phyloP scores from a whole-genome alignment of 768 basidiomycete genomes.

The Mycena polygramma region DNA sequence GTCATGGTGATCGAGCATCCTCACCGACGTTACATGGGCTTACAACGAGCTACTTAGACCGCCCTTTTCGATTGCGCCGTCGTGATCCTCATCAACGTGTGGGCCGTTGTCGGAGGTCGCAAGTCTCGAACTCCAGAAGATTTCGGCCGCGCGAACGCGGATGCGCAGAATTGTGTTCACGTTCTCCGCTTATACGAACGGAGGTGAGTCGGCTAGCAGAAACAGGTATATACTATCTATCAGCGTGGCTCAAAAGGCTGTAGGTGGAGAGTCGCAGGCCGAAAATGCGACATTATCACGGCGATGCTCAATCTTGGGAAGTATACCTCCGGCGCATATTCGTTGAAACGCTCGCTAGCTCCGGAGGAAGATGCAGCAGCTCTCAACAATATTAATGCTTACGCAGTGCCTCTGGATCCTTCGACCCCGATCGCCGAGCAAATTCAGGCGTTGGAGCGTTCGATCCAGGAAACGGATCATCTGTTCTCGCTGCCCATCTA shows the following conservation, averaged over 20 bases:
- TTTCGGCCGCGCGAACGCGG: slow-evolving; percentile 48
- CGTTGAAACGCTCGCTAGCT: slow-evolving; percentile 16
- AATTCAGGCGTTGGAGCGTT: slow-evolving; percentile 12
- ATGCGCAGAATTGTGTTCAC: slow-evolving; percentile 55
- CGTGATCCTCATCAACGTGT: slow-evolving; percentile 58
- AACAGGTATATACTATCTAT: not conserved
- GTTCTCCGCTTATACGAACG: slow-evolving; percentile 34
- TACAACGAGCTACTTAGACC: slow-evolving; percentile 26
- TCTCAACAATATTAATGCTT: too few species aligned
- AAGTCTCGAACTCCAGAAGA: slow-evolving; percentile 38
- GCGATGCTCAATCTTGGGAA: slow-evolving; percentile 27
- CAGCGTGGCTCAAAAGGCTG: not conserved
- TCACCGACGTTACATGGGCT: too few species aligned
- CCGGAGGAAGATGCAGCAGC: not conserved
- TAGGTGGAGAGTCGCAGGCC: slow-evolving; percentile 30
- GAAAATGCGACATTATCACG: slow-evolving; percentile 27
- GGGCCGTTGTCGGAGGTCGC: slow-evolving; percentile 49
- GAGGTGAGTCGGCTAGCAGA: slow-evolving; percentile 3
- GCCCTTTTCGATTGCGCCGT: slow-evolving; percentile 53
- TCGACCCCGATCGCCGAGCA: not conserved
- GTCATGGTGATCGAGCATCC: slow-evolving; percentile 9
- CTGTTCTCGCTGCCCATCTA: slow-evolving; percentile 18
- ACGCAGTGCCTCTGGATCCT: not conserved
- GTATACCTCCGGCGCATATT: not conserved
- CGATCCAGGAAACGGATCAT: not conserved